Evolutionary conservation across 2,329 filamentous ascomycete genomes (phyloP), one percentile per base, ranked within the genome.

Genomic region (Colletotrichum sp.): DNA sequence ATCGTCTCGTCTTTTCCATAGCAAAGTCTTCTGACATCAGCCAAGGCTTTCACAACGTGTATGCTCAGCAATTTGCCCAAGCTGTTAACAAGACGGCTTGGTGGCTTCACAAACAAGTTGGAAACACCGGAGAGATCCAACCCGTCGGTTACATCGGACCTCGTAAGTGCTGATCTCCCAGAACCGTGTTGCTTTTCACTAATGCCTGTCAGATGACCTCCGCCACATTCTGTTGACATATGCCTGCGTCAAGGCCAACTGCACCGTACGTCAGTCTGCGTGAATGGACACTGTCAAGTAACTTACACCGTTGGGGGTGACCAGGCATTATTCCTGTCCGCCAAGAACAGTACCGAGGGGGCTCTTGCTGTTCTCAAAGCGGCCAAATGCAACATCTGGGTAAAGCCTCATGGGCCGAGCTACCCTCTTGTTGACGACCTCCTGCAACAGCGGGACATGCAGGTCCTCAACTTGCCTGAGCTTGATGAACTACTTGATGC

Each of bases 61-160:
- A 0, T 52, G 44, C 44, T 13, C 10, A 1, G 0, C 10, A 52
- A 13, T 13, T 52, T 0, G 44, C n/a, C 0, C 44, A 5, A 24
- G n/a, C 44, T 8, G 44, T 52, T 21, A 0, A 52, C 44, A 52
- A 21, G 44, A 52, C 44, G 44, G 44, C 44, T 52, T 52, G 44
- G 44, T 52, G 44, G 44, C 44, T 52, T 52, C 44, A 5, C 12
- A 24, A 52, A 21, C 44, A 52, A 52, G 44, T 52, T 21, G 44
- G n/a, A 21, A 52, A 52, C 44, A 3, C n/a, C 10, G 44, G n/a
- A 52, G n/a, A 52, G n/a, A 13, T 52, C 44, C 44, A 52, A 4
- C n/a, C 44, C 6, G 6, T 52, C 6, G 44, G 44, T 52, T 52
- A 52, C n/a, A 52, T 52, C 0, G 44, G 44, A 24, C 44, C 44